Base-by-base conservation (phyloP, 2,329 filamentous ascomycete genomes). In the Pseudopithomyces maydicus region DNA sequence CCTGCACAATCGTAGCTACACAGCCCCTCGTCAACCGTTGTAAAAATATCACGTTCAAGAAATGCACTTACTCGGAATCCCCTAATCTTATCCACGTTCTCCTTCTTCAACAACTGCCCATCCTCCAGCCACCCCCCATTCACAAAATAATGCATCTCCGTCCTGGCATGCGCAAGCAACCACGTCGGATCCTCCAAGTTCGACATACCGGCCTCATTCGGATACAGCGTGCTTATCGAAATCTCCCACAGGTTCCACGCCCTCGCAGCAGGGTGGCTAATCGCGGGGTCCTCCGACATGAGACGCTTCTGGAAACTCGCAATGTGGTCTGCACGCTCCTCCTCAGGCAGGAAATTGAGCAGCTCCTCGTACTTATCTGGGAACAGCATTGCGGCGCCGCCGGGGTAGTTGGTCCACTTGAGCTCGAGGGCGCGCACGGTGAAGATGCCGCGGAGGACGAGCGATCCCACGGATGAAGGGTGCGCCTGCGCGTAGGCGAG, bases 381-480 rank as follows among this genome's bases (percentile, higher is more conserved):
- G 44, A 74, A 80, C 6, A 79, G 33, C 42, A 74, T 63, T 23
- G 67, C 64, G 39, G 72, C 70, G 2, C 67, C 65, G 6, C 59
- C 58, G 2, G 69, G 67, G 2, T 64, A 61, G 17, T 57, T 55
- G 17, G 73, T 76, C 74, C 75, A 79, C 8, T 72, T 64, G 11
- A 80, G 57, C 60, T 81, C 79, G 17, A 68, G 54, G 17, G 69
- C 68, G 6, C 72, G 64, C 23, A 75, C 61, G 0, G 73, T 69
- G 59, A 81, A 81, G 33, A 81, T 74, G 2, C 80, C 80, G 15
- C 78, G 71, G 4, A 81, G 65, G 11, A 81, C 72, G 6, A 82
- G 61, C 8, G 74, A 74, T 1, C 74, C 61, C 12, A 79, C 75
- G 12, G 63, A 62, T 0, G 74, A 67, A 1, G 80, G 76, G 35